Evolutionary conservation across 768 basidiomycete species (phyloP).

Genomic region (Psilocybe tampanensis): DNA sequence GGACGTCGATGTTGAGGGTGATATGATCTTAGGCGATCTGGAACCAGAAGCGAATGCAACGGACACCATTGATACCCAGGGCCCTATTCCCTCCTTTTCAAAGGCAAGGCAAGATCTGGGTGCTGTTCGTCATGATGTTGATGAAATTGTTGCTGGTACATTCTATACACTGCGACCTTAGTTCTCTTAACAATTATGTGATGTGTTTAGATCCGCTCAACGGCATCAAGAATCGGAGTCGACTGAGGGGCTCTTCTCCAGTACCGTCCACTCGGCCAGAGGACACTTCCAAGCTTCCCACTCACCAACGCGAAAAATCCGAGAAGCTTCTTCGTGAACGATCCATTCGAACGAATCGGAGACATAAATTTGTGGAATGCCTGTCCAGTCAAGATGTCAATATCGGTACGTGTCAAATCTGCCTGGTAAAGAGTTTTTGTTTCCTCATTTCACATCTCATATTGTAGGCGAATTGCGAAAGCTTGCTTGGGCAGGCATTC

Average conservation of each 20-base stretch:
- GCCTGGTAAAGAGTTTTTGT: background rate
- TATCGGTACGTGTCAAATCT: constrained; percentile 58
- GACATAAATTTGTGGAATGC: constrained; percentile 82
- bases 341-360: constrained; percentile 77
- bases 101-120: constrained; percentile 50
- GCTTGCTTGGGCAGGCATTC: constrained; percentile 94
- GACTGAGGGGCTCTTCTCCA: constrained; percentile 38
- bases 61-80: constrained; percentile 21
- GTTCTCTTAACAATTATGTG: constrained; percentile 22
- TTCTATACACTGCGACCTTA: constrained; percentile 19
- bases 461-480: constrained; percentile 77
- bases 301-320: constrained; percentile 42
- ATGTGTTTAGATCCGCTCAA: constrained; percentile 56
- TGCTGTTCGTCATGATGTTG: constrained; percentile 64
- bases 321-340: constrained; percentile 72
- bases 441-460: constrained; percentile 10
- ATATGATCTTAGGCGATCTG: constrained; percentile 77
- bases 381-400: constrained; percentile 77
- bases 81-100: constrained; percentile 28
- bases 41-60: constrained; percentile 52
- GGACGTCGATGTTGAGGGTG: constrained; percentile 73
- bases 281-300: constrained; percentile 22
- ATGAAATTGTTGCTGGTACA: constrained; percentile 78
- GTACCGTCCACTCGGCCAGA: constrained; percentile 23
- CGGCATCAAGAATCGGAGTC: constrained; percentile 48